Evolutionary conservation across 495 filamentous ascomycete species (phyloP), one percentile per base, ranked within the genome.

Genomic region (Talaromyces ruber): DNA sequence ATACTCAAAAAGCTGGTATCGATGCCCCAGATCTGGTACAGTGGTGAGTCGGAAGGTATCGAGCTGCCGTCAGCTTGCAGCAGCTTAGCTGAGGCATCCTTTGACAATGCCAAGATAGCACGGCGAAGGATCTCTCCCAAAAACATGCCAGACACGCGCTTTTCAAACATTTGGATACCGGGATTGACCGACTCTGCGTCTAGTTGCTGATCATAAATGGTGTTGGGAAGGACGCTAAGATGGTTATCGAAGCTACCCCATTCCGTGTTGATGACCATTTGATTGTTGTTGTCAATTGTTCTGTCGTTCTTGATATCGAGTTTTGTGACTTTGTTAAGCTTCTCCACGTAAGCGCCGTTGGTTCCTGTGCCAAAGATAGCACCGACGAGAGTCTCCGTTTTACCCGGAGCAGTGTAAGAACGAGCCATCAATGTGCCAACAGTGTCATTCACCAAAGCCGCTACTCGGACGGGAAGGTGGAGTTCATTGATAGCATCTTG

Each of bases 211-310:
- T 98, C 94, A 74, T 93, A 98, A 0, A 83, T 72, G 0, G 94
- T 98, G 68, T 85, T 88, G 18, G 95, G 94, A 51, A 98, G 80
- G 53, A 94, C 88, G 63, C 82, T 87, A 65, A 98, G 82, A 64
- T 88, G 82, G 78, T 98, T 98, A 76, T 98, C 94, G 68, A 98
- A 98, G 62, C 90, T 95, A 59, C 94, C 94, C 94, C 94, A 98
- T 76, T 98, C 94, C 2, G 91, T 93, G 74, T 98, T 98, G 72
- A 98, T 85, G 60, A 98, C 91, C 94, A 98, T 98, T 60, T 93
- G 84, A 21, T 92, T 95, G 4, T 84, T 86, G 53, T 82, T 84
- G 72, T 98, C 92, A 34, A 16, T 12, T 30, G 22, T 39, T 5
- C 34, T 8, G 28, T 74, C 76, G 59, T 74, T 74, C 57, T 80